These are phyloP conservation scores for Penicillium sp. DNA, from an alignment of 2,329 filamentous ascomycete genomes.

Conservation along the genomic window DNA sequence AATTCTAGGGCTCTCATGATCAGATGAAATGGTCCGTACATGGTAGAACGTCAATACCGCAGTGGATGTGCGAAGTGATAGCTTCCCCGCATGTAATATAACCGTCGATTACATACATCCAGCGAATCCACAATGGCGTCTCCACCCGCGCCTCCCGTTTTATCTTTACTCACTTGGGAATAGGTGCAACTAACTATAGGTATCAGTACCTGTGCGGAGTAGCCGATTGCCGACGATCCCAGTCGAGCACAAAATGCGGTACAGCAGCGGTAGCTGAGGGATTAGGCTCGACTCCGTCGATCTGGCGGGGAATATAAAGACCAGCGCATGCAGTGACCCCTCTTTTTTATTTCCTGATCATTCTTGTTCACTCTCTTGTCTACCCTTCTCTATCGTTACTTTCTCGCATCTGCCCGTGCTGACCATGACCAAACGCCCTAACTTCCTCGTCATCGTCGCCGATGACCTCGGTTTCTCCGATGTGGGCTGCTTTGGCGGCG, in stretches of 20 bases:
- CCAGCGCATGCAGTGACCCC: not conserved
- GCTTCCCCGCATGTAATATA: conserved; percentile 15
- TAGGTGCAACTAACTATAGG: not conserved
- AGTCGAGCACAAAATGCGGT: conserved; percentile 1
- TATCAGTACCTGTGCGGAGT: not conserved
- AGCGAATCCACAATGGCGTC: conserved; percentile 1
- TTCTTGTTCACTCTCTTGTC: not conserved
- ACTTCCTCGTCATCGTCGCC: conserved; percentile 57
- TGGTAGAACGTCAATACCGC: not conserved
- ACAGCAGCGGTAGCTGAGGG: not conserved
- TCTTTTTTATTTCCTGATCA: not conserved
- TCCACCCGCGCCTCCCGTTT: not conserved
- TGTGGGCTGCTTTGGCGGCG: conserved; percentile 55
- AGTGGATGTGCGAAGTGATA: not conserved
- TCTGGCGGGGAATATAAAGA: conserved; percentile 1
- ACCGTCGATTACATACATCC: conserved; percentile 6
- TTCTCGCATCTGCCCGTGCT: not conserved
- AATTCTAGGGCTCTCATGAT: not conserved
- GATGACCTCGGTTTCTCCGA: conserved; percentile 61
- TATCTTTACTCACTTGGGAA: not conserved
- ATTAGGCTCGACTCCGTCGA: not conserved
- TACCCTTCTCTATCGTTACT: not conserved
- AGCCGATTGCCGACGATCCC: not conserved
- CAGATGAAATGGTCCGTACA: not conserved
- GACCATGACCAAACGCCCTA: conserved; percentile 47